A percentile compares a stretch with the other conserved stretches of the same genome.
phyloP scores from a whole-genome alignment of 1,284 basidiomycete genomes.

The Volvariella volvacea region DNA sequence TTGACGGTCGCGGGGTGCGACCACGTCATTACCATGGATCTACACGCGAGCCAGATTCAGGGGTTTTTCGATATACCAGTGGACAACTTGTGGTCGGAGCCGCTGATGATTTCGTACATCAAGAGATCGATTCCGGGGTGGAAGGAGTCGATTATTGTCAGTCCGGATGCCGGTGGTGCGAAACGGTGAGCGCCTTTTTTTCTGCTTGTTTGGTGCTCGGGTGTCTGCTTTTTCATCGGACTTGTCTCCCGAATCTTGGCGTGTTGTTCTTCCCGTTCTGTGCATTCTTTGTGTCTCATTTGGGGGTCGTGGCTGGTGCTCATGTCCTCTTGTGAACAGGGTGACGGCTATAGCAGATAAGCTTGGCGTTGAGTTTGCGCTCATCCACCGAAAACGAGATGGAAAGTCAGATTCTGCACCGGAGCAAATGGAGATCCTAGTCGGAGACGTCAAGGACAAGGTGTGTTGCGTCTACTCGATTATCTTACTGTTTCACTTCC shows the following conservation, averaged over 20 bases:
- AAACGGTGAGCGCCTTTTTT: constrained; percentile 66
- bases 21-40: constrained; percentile 98
- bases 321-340: constrained; percentile 32
- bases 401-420: constrained; percentile 49
- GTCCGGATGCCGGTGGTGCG: constrained; percentile 96
- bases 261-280: constrained; percentile 6
- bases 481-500: constrained; percentile 8
- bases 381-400: constrained; percentile 91
- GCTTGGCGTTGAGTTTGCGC: constrained; percentile 91
- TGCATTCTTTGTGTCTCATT: neutral
- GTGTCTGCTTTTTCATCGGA: constrained; percentile 9
- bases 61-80: constrained; percentile 99
- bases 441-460: constrained; percentile 95
- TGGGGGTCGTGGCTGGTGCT: neutral
- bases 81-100: constrained; percentile 92
- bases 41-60: constrained; percentile 98
- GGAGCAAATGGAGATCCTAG: constrained; percentile 89
- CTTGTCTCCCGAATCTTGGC: constrained; percentile 11
- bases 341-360: constrained; percentile 95
- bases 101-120: constrained; percentile 85
- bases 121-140: constrained; percentile 84
- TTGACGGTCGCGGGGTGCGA: constrained; percentile 94
- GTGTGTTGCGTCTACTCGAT: constrained; percentile 41
- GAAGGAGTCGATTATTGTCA: constrained; percentile 90
- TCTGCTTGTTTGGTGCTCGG: constrained; percentile 3